Percentiles rank a stretch among this genome's conserved stretches.
Evolutionary conservation across 1,139 yeast genomes (phyloP).

Genomic region (Scheffersomyces illinoinensis): DNA sequence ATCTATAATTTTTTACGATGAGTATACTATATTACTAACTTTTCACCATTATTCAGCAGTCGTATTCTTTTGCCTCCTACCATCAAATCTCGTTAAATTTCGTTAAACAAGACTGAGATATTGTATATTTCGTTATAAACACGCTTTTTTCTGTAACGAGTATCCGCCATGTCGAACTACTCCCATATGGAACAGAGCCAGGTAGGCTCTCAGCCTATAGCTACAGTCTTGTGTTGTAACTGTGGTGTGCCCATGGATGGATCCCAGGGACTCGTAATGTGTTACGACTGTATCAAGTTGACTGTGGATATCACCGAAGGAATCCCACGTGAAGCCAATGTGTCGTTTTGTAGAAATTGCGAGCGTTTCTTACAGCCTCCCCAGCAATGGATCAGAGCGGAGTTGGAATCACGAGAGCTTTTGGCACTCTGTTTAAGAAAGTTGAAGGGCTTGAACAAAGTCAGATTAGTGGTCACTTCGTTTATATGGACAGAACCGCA

Average conservation of each 20-base stretch:
- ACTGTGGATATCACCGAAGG: constrained; percentile 95
- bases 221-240: constrained; percentile 95
- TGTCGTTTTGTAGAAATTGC: constrained; percentile 95
- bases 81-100: not conserved
- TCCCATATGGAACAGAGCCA: constrained; percentile 40
- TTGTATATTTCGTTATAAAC: not conserved
- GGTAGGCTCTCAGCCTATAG: constrained; percentile 37
- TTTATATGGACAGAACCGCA: constrained; percentile 99
- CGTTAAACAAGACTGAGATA: not conserved
- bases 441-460: constrained; percentile 84
- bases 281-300: constrained; percentile 94
- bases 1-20: not conserved
- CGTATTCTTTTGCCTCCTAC: not conserved
- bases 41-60: not conserved
- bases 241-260: constrained; percentile 99
- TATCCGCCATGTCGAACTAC: constrained; percentile 46
- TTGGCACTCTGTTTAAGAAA: constrained; percentile 87
- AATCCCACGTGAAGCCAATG: constrained; percentile 90
- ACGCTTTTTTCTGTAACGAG: not conserved
- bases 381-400: constrained; percentile 87
- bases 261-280: constrained; percentile 90
- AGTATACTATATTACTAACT: not conserved
- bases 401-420: constrained; percentile 88
- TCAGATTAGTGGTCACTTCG: constrained; percentile 88
- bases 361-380: constrained; percentile 96